Percentiles rank a stretch among this genome's conserved stretches.
These are phyloP conservation scores for Solanum aculeatissimum DNA, from an alignment of 305 asterid genomes.

Conservation along the genomic window DNA sequence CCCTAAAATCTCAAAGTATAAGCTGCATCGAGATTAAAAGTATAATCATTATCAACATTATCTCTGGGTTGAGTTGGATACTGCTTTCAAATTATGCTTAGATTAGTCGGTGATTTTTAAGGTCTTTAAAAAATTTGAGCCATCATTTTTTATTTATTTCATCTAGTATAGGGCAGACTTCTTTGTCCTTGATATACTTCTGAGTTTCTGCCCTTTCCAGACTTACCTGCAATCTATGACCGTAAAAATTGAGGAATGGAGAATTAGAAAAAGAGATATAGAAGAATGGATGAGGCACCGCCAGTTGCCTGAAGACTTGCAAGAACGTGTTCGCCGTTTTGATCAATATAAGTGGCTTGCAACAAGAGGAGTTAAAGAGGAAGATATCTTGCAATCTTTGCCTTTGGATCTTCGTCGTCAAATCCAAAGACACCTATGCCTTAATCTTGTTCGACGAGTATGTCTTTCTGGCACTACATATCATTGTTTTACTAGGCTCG, in stretches of 20 bases:
- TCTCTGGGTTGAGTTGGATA: not conserved
- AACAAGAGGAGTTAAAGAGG: constrained; percentile 91
- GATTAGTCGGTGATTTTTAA: not conserved
- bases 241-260: constrained; percentile 95
- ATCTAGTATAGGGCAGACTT: not conserved
- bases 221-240: constrained; percentile 87
- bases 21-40: not conserved
- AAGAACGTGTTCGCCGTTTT: constrained; percentile 79
- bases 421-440: constrained; percentile 91
- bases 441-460: constrained; percentile 93
- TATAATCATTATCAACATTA: not conserved
- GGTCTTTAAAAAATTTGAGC: not conserved
- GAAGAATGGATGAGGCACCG: constrained; percentile 99
- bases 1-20: not conserved
- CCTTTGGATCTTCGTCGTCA: constrained; percentile 85
- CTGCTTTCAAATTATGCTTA: not conserved
- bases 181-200: not conserved
- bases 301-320: constrained; percentile 71
- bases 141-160: not conserved
- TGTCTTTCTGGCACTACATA: constrained; percentile 4
- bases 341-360: constrained; percentile 87
- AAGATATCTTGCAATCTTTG: constrained; percentile 56
- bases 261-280: constrained; percentile 74
- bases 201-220: constrained; percentile 19
- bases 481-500: not conserved